These are phyloP conservation scores for Heimioporus sp. DNA, from an alignment of 768 basidiomycete species.

Conservation along the genomic window DNA sequence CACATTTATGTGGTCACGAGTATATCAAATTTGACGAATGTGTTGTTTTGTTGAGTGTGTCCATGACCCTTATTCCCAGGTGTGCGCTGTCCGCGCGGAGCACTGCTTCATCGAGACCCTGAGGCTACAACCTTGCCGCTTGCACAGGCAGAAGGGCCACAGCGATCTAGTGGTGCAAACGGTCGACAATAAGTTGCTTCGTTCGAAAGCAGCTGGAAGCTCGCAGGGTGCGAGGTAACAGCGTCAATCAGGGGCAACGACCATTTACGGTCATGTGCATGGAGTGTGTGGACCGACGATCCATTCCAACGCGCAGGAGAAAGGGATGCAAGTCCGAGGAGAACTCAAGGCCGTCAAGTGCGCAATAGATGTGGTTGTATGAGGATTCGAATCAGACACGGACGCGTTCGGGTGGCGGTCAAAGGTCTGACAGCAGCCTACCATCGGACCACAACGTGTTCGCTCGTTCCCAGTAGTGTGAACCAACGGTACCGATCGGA, in stretches of 20 bases:
- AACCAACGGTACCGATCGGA: no score
- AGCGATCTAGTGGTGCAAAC: not conserved
- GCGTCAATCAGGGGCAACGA: conserved; percentile 13
- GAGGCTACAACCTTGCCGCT: conserved; percentile 11
- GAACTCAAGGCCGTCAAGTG: not conserved
- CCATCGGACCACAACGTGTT: conserved; percentile 18
- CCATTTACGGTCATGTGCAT: not conserved
- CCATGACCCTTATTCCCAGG: conserved; percentile 19
- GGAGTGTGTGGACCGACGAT: conserved; percentile 1
- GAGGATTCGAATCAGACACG: not conserved
- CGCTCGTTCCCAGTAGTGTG: not conserved
- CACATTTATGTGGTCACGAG: conserved; percentile 13
- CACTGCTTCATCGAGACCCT: conserved; percentile 23
- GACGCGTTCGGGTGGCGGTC: conserved; percentile 5
- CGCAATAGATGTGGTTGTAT: not conserved
- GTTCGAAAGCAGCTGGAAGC: no score
- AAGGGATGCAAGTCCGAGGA: not conserved
- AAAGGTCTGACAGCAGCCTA: conserved; percentile 13
- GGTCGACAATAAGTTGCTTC: not conserved
- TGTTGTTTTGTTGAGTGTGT: conserved; percentile 14
- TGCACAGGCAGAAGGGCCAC: conserved; percentile 6
- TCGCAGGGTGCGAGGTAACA: not conserved
- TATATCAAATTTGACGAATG: conserved; percentile 29
- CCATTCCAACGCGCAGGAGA: not conserved
- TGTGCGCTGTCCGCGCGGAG: conserved; percentile 24